Evolutionary conservation across 805 yeast genomes (phyloP).

Genomic region (Saccharomycopsis sp.): DNA sequence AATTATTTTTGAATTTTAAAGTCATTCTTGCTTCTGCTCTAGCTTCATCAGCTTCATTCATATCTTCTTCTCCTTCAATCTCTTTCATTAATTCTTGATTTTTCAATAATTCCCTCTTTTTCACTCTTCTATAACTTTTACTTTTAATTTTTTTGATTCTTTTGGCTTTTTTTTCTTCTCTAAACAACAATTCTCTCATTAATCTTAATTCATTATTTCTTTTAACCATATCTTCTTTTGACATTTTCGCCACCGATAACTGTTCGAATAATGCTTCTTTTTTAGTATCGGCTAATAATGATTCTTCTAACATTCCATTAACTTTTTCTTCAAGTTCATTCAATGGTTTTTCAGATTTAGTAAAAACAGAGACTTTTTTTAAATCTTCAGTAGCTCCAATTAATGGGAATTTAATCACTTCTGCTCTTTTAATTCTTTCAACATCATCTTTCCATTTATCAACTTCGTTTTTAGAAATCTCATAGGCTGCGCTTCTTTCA

Average conservation of each 20-base stretch:
- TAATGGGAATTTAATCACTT: constrained; percentile 70
- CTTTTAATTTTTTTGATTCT: constrained; percentile 92
- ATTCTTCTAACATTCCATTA: constrained; percentile 46
- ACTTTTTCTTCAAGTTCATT: constrained; percentile 63
- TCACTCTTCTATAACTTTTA: constrained; percentile 74
- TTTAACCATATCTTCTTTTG: constrained; percentile 67
- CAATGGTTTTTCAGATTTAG: constrained; percentile 35
- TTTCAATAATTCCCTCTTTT: constrained; percentile 71
- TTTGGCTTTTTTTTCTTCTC: constrained; percentile 86
- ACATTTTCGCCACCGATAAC: constrained; percentile 67
- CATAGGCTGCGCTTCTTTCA: constrained; percentile 86
- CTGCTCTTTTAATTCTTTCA: constrained; percentile 61
- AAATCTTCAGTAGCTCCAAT: constrained; percentile 25
- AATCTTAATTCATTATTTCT: constrained; percentile 75
- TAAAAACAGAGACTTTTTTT: constrained; percentile 40
- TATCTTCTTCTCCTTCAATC: constrained; percentile 36
- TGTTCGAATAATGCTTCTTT: constrained; percentile 82
- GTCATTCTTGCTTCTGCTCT: constrained; percentile 92
- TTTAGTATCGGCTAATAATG: constrained; percentile 60
- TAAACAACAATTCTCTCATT: constrained; percentile 93
- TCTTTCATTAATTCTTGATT: constrained; percentile 61
- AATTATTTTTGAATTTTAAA: constrained; percentile 76
- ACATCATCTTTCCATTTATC: constrained; percentile 83
- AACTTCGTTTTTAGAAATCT: constrained; percentile 77
- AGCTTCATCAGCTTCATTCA: constrained; percentile 55